These are phyloP conservation scores for Spizellomyces punctatus DNA, from an alignment of 192 early-diverging fungal species.

Conservation along the genomic window DNA sequence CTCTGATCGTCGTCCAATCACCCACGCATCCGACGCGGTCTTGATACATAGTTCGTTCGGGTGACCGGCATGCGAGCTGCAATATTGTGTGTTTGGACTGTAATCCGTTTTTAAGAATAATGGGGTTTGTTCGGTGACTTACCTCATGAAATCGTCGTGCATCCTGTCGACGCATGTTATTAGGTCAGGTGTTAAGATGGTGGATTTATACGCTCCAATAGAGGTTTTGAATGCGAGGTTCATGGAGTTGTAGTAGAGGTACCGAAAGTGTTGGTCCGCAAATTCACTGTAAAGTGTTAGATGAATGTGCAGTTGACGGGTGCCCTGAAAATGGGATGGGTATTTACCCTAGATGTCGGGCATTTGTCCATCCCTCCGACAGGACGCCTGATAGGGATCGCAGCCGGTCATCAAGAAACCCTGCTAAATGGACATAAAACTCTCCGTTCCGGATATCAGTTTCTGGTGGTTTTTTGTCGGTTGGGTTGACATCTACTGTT, in stretches of 20 bases:
- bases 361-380: slow-evolving; percentile 21
- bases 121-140: background rate
- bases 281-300: slow-evolving; percentile 19
- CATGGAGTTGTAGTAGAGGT: slow-evolving; percentile 36
- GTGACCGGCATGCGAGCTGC: too few species aligned
- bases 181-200: slow-evolving; percentile 20
- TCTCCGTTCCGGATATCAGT: background rate
- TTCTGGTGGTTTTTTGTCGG: background rate
- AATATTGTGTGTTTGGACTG: too few species aligned
- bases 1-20: slow-evolving; percentile 23
- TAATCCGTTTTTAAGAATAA: too few species aligned
- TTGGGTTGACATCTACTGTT: background rate
- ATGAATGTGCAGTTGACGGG: background rate
- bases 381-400: background rate
- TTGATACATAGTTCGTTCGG: slow-evolving; percentile 24
- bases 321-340: too few species aligned
- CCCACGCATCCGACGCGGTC: slow-evolving; percentile 27
- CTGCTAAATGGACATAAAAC: slow-evolving; percentile 20
- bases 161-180: slow-evolving; percentile 12
- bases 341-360: slow-evolving; percentile 15
- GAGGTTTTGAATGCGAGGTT: slow-evolving; percentile 34
- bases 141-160: slow-evolving; percentile 32
- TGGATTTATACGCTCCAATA: slow-evolving; percentile 28
- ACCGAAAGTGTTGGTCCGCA: slow-evolving; percentile 32
- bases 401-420: slow-evolving; percentile 16